phyloP scores from a whole-genome alignment of 495 filamentous ascomycete genomes.

The Recurvomyces mirabilis region DNA sequence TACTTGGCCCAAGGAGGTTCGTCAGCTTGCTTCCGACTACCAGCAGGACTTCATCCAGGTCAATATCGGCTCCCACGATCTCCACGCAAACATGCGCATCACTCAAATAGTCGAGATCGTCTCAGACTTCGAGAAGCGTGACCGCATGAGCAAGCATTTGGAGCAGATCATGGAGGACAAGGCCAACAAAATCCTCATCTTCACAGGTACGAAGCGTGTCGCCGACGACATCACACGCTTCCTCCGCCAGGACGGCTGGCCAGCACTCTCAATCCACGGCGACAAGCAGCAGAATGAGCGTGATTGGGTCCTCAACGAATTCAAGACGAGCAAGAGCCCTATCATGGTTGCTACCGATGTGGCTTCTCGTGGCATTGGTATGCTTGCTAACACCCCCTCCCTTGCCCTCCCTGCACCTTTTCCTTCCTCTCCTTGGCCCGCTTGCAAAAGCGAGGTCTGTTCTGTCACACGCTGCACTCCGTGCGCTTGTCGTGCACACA shows the following conservation, averaged over 20 bases:
- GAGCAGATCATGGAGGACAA: slow-evolving; percentile 97
- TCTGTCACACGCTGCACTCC: slow-evolving; percentile 31
- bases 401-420: slow-evolving; percentile 31
- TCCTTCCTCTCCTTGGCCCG: slow-evolving; percentile 27
- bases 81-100: slow-evolving; percentile 97
- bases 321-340: slow-evolving; percentile 91
- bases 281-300: slow-evolving; percentile 99
- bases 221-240: slow-evolving; percentile 98
- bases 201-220: slow-evolving; percentile 96
- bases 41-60: slow-evolving; percentile 95
- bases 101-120: slow-evolving; percentile 94
- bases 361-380: slow-evolving; percentile 99
- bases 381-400: slow-evolving; percentile 55
- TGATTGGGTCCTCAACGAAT: slow-evolving; percentile 99
- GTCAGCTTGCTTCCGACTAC: slow-evolving; percentile 89
- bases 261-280: slow-evolving; percentile 94
- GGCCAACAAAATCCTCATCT: slow-evolving; percentile 85
- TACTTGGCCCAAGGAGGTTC: slow-evolving; percentile 98
- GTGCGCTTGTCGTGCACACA: slow-evolving; percentile 60
- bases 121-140: slow-evolving; percentile 93
- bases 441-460: slow-evolving; percentile 43
- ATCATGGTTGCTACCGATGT: slow-evolving; percentile 99
- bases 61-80: slow-evolving; percentile 94
- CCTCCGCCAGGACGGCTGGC: slow-evolving; percentile 97
- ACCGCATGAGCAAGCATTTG: slow-evolving; percentile 92